A percentile compares a stretch with the other conserved stretches of the same genome.
These are phyloP conservation scores for Alternaria ventricosa DNA, from an alignment of 2,329 filamentous ascomycete genomes.

Conservation along the genomic window DNA sequence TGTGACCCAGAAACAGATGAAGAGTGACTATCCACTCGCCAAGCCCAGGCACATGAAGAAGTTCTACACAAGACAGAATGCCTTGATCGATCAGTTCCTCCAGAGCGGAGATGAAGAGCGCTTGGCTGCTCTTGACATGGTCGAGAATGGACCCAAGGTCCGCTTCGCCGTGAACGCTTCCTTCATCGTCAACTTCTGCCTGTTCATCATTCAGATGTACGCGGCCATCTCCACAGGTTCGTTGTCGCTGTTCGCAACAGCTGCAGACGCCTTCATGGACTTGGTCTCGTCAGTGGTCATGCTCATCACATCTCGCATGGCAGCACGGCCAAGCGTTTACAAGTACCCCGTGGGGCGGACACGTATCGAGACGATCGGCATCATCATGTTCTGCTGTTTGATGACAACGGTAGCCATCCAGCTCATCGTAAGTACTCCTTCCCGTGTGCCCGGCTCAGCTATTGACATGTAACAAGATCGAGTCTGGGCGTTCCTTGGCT, in stretches of 20 bases:
- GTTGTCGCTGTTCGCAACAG: constrained; percentile 69
- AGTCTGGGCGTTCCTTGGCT: constrained; percentile 62
- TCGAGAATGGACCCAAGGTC: constrained; percentile 54
- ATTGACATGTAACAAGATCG: constrained; percentile 52
- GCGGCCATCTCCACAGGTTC: constrained; percentile 65
- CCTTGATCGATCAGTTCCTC: constrained; percentile 57
- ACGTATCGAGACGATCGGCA: constrained; percentile 68
- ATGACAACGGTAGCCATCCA: constrained; percentile 72
- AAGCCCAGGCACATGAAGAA: constrained; percentile 30
- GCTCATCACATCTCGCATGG: constrained; percentile 65
- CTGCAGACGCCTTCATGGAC: constrained; percentile 71
- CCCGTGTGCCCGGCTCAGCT: background rate
- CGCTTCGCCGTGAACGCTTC: constrained; percentile 49
- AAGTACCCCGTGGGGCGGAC: constrained; percentile 69
- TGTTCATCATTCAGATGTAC: constrained; percentile 66
- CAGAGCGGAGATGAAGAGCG: constrained; percentile 63
- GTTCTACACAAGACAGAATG: constrained; percentile 52
- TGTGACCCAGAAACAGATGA: constrained; percentile 55
- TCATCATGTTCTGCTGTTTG: constrained; percentile 70
- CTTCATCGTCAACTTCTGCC: constrained; percentile 51
- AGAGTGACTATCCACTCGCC: constrained; percentile 30
- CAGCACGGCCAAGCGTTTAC: constrained; percentile 65
- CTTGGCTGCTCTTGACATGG: constrained; percentile 58
- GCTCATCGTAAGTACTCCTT: constrained; percentile 57
- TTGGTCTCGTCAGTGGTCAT: constrained; percentile 69